Evolutionary conservation across 2,329 filamentous ascomycete species (phyloP).

Genomic region (Aspergillus latus): DNA sequence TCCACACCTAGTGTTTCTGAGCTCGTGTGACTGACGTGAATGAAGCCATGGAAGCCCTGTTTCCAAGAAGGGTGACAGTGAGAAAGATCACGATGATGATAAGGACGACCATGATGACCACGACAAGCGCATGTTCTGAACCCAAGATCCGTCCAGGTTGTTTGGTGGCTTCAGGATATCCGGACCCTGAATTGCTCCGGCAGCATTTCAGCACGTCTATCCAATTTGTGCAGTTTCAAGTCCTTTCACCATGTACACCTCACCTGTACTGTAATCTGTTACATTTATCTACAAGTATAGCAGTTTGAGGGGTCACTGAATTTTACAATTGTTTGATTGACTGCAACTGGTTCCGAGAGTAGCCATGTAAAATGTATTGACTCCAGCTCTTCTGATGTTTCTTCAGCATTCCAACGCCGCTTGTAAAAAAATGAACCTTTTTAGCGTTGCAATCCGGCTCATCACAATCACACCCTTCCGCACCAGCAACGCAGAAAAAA

Average conservation of each 20-base stretch:
- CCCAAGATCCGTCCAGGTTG: neutral
- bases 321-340: constrained; percentile 42
- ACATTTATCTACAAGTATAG: constrained; percentile 3
- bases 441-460: constrained; percentile 36
- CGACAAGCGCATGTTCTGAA: constrained; percentile 32
- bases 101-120: constrained; percentile 23
- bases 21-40: constrained; percentile 15
- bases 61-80: constrained; percentile 42
- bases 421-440: constrained; percentile 28
- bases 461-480: constrained; percentile 33
- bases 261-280: constrained; percentile 14
- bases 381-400: constrained; percentile 36
- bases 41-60: constrained; percentile 63
- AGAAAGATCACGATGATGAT: constrained; percentile 30
- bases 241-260: constrained; percentile 10
- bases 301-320: constrained; percentile 21
- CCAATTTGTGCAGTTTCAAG: neutral
- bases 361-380: constrained; percentile 31
- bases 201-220: constrained; percentile 16
- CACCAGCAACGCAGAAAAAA: constrained; percentile 45
- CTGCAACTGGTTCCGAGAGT: constrained; percentile 37
- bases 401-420: constrained; percentile 43
- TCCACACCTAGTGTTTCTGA: neutral
- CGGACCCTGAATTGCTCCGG: constrained; percentile 22
- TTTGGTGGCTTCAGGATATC: neutral